Evolutionary conservation across 345 rosid species (phyloP).

Genomic region (Citrus reticulata): DNA sequence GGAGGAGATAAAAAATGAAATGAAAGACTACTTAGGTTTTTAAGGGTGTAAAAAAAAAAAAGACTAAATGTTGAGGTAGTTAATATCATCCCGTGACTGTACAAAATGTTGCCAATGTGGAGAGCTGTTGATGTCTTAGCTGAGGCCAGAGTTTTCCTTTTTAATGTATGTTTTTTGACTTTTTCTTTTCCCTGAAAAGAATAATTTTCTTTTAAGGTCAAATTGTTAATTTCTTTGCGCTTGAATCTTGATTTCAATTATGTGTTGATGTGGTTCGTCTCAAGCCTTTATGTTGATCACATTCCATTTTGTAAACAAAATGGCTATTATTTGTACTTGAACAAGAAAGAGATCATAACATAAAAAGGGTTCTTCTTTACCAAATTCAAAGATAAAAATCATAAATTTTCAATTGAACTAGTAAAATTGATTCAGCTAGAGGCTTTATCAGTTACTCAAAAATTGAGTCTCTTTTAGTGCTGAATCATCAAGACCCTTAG

Average conservation of each 20-base stretch:
- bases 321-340: not conserved
- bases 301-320: not conserved
- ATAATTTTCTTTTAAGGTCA: conserved; percentile 20
- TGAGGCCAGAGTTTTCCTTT: conserved; percentile 28
- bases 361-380: too few species aligned
- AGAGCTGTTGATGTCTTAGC: conserved; percentile 54
- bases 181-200: conserved; percentile 2
- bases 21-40: conserved; percentile 24
- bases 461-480: too few species aligned
- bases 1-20: conserved; percentile 23
- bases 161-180: conserved; percentile 38
- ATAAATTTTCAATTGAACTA: not conserved
- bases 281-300: not conserved
- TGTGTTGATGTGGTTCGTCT: not conserved
- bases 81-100: conserved; percentile 40
- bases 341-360: not conserved
- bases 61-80: conserved; percentile 37
- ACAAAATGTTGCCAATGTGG: conserved; percentile 47
- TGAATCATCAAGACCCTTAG: too few species aligned
- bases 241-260: not conserved
- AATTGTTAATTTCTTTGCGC: not conserved
- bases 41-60: conserved; percentile 60
- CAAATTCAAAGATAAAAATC: not conserved
- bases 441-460: too few species aligned
- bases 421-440: too few species aligned